Conservation (phyloP, 768 basidiomycete genomes). For the Lactifluus echinatus region DNA sequence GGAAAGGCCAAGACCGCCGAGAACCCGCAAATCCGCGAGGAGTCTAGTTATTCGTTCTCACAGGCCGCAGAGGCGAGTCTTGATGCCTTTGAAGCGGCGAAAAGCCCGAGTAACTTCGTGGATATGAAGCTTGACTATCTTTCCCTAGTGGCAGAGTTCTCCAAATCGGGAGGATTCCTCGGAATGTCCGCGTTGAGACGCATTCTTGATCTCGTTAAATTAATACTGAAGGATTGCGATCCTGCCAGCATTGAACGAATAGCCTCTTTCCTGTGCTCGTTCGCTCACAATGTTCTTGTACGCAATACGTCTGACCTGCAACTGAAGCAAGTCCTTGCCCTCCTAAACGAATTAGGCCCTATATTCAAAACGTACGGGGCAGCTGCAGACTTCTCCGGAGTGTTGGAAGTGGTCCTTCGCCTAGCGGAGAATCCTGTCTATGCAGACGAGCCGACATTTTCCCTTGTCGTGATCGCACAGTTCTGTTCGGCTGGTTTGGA, state of each 20-base stretch:
- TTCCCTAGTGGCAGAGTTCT: slow-evolving; percentile 41
- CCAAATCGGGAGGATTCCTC: slow-evolving; percentile 40
- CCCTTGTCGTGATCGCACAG: slow-evolving; percentile 29
- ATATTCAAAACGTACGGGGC: slow-evolving; percentile 43
- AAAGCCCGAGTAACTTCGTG: slow-evolving; percentile 43
- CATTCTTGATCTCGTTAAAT: slow-evolving; percentile 46
- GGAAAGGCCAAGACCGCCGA: slow-evolving; percentile 40
- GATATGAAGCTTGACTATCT: slow-evolving; percentile 62
- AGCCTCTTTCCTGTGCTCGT: slow-evolving; percentile 46
- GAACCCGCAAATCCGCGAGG: slow-evolving; percentile 25
- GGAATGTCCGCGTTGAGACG: slow-evolving; percentile 34
- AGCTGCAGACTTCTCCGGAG: slow-evolving; percentile 47
- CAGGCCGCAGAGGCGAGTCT: slow-evolving; percentile 23
- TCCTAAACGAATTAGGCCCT: slow-evolving; percentile 49
- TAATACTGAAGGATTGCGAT: slow-evolving; percentile 46
- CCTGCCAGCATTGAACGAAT: slow-evolving; percentile 33
- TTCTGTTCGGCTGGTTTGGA: slow-evolving; percentile 32
- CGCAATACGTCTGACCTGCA: slow-evolving; percentile 30
- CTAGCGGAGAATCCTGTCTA: slow-evolving; percentile 40
- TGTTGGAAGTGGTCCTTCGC: slow-evolving; percentile 43
- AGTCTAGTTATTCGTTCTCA: slow-evolving; percentile 16
- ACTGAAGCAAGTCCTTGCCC: slow-evolving; percentile 40
- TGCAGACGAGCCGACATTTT: slow-evolving; percentile 44
- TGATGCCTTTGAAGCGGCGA: slow-evolving; percentile 36
- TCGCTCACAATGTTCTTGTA: slow-evolving; percentile 41